Evolutionary conservation across 768 basidiomycete genomes (phyloP), one percentile per base, ranked within the genome.

Genomic region (Lanmaoa pseudosensibilis): DNA sequence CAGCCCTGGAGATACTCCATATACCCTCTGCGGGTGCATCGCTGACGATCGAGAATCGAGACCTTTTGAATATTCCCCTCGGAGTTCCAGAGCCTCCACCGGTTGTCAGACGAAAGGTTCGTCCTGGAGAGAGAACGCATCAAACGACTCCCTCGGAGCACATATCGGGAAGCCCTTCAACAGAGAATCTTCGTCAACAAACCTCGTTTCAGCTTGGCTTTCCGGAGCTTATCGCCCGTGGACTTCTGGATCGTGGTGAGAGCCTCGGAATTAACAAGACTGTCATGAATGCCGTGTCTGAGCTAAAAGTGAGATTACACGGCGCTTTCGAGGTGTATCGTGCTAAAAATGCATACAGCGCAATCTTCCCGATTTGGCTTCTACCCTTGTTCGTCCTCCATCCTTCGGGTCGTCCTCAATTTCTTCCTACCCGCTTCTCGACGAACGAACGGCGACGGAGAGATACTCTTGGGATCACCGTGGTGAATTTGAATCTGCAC

Each of bases 221-320:
- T 19, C 83, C 90, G 21, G 92, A 93, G 63, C 77, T 86, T 64
- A 77, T 92, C 59, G 81, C 91, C 1, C 80, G 86, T 48, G 86
- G 88, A 21, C 71, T 93, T 47, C 63, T 91, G 57, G 90, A 93
- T 68, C 78, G 84, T 19, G 84, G 89, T 27, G 90, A 92, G 73
- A 88, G 82, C 57, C 73, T 92, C 30, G 88, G 90, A n/a, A 88
- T 92, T 57, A 92, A 92, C 69, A 90, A 85, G 72, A 89, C 88
- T 0, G 74, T 92, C 19, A 83, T 88, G 82, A 89, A 80, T 68
- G 90, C 90, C 0, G 86, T 93, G 3, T 82, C 86, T 6, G 91
- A 91, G 70, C 73, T 89, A 39, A 85, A 82, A 73, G 94, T 90
- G 62, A 64, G 81, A 65, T 41, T n/a, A 3, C 36, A 46, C 34